These are phyloP conservation scores for Coemansia interrupta DNA, from an alignment of 192 early-diverging fungal genomes.

Conservation along the genomic window DNA sequence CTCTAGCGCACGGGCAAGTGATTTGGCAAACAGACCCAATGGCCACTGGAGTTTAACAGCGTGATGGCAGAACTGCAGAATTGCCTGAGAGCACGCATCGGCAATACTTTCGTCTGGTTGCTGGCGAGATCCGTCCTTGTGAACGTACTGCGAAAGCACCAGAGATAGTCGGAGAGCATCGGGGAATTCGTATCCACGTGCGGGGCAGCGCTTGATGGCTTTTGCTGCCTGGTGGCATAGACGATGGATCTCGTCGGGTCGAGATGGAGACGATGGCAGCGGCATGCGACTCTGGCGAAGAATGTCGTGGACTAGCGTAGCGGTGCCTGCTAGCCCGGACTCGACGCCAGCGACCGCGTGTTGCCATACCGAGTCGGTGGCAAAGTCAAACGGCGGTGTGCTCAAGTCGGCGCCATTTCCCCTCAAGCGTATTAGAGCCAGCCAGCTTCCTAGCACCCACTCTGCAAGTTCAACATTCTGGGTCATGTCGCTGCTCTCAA, in stretches of 20 bases:
- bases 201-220: slow-evolving; percentile 17
- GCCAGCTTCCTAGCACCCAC: slow-evolving; percentile 38
- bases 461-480: slow-evolving; percentile 26
- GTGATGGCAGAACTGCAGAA: slow-evolving; percentile 21
- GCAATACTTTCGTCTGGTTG: slow-evolving; percentile 11
- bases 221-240: slow-evolving; percentile 36
- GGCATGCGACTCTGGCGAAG: slow-evolving; percentile 10
- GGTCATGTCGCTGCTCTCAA: slow-evolving; percentile 28
- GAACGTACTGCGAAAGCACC: slow-evolving; percentile 26
- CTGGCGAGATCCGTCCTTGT: neutral
- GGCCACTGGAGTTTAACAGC: slow-evolving; percentile 28
- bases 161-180: slow-evolving; percentile 19
- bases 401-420: neutral
- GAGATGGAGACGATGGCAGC: neutral
- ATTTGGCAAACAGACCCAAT: slow-evolving; percentile 14
- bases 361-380: slow-evolving; percentile 26
- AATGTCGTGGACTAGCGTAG: slow-evolving; percentile 24
- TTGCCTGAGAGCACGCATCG: slow-evolving; percentile 4
- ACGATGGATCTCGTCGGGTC: slow-evolving; percentile 1
- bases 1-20: slow-evolving; percentile 1
- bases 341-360: slow-evolving; percentile 34
- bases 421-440: slow-evolving; percentile 7
- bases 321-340: slow-evolving; percentile 29
- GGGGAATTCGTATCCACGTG: slow-evolving; percentile 2
- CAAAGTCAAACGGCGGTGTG: neutral